Evolutionary conservation across 2,329 filamentous ascomycete species (phyloP).

Genomic region (Colletotrichum falcatum): DNA sequence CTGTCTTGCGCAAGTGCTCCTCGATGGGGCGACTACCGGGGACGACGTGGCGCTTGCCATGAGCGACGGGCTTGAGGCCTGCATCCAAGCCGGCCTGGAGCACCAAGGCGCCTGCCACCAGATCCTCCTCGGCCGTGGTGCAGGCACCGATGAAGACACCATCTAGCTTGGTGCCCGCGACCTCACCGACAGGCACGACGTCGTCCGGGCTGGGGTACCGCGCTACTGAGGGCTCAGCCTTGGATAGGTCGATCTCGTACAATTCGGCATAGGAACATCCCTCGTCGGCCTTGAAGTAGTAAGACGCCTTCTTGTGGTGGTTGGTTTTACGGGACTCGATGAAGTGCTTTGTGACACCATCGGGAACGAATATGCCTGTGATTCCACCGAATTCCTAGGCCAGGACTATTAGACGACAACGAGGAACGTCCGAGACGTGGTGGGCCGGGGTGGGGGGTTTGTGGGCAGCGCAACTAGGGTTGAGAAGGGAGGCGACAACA

Average conservation of each 20-base stretch:
- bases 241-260: constrained; percentile 41
- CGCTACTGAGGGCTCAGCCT: constrained; percentile 43
- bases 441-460: too few relatives aligned
- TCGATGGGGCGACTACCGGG: background rate
- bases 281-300: background rate
- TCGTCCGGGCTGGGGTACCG: constrained; percentile 37
- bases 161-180: constrained; percentile 51
- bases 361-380: background rate
- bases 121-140: constrained; percentile 58
- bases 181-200: constrained; percentile 42
- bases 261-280: background rate
- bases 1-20: background rate
- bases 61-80: background rate
- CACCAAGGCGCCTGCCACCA: constrained; percentile 53
- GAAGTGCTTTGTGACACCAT: background rate
- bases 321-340: background rate
- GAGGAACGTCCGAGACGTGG: too few relatives aligned
- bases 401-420: background rate
- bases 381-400: background rate
- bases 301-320: background rate
- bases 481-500: too few relatives aligned
- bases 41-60: background rate
- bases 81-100: background rate
- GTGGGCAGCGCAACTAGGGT: too few relatives aligned
- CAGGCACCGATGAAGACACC: constrained; percentile 60